Evolutionary conservation across 2,329 filamentous ascomycete species (phyloP), one percentile per base, ranked within the genome.

Genomic region (Fragosphaeria purpurea): DNA sequence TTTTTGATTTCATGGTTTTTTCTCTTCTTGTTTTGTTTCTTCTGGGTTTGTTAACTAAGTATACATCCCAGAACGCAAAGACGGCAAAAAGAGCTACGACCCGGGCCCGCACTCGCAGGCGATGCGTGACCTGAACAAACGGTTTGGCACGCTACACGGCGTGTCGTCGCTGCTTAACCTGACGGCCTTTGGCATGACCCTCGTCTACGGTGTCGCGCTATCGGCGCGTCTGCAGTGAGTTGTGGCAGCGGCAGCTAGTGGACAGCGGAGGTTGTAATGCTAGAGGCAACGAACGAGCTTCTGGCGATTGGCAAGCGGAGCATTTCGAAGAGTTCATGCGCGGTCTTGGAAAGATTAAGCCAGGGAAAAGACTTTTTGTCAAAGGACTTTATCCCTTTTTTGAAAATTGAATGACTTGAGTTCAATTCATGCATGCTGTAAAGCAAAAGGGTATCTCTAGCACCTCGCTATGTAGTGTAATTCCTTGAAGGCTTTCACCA

Each of bases 51-150:
- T 22, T 22, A 22, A 6, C 6, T 31, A 44, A 34, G 43, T 11
- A 35, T 33, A 30, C 13, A 39, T 8, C 11, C 7, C 54, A 82
- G 90, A 91, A 73, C 88, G 85, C 55, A 82, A 84, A 60, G 91
- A 96, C 63, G 88, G 88, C 50, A 96, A 95, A 76, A 86, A 85
- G 64, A 87, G 83, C 66, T 86, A 85, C 61, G 88, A 95, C 56
- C 71, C 79, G 48, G 77, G 82, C 1, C 86, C 88, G 40, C 87
- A 95, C 61, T 93, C 86, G 5, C 75, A 83, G 58, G 87, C 91
- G 70, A 96, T 97, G 90, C 67, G 80, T 58, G 74, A 73, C 7
- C 67, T 95, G 59, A 95, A 91, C 72, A 86, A 82, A 69, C 75
- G 73, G 56, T 97, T 97, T 65, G 80, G 79, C 12, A 78, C 77